These are phyloP conservation scores for Viridothelium virens DNA, from an alignment of 495 filamentous ascomycete genomes.

Conservation along the genomic window DNA sequence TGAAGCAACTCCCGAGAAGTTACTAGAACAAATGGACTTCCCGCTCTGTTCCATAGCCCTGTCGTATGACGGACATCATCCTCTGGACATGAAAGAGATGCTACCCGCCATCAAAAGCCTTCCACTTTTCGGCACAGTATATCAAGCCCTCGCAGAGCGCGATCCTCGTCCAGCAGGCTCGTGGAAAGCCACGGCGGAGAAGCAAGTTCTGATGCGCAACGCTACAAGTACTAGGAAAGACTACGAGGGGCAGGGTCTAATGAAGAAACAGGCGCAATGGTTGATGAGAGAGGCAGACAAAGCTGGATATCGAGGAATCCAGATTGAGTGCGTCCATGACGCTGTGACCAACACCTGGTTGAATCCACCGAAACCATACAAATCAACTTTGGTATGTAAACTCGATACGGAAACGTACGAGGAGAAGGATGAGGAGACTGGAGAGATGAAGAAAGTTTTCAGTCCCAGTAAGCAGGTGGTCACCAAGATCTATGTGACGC, in stretches of 20 bases:
- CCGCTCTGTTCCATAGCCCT: constrained; percentile 38
- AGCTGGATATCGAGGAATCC: constrained; percentile 34
- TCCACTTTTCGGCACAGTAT: constrained; percentile 31
- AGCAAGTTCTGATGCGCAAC: constrained; percentile 37
- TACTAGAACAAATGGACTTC: constrained; percentile 45
- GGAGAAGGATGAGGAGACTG: constrained; percentile 14
- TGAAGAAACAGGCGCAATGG: constrained; percentile 34
- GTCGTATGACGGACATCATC: constrained; percentile 28
- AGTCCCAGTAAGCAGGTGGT: background rate
- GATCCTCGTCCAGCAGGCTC: constrained; percentile 24
- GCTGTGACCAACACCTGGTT: constrained; percentile 34
- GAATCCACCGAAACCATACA: constrained; percentile 36
- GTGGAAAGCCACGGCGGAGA: constrained; percentile 26
- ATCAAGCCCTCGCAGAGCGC: constrained; percentile 19
- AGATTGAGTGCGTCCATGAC: constrained; percentile 34
- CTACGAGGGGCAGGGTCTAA: constrained; percentile 27
- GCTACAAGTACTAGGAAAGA: constrained; percentile 35
- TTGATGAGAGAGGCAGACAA: constrained; percentile 34
- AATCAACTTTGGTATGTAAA: constrained; percentile 4
- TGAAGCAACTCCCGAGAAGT: constrained; percentile 34
- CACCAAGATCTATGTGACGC: background rate
- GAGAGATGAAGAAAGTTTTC: constrained; percentile 5
- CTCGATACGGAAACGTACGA: constrained; percentile 13
- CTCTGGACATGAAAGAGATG: constrained; percentile 30
- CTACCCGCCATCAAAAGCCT: constrained; percentile 27